These are phyloP conservation scores for Nitzschia sp. DNA, from an alignment of 108 stramenopile genomes.

Conservation along the genomic window DNA sequence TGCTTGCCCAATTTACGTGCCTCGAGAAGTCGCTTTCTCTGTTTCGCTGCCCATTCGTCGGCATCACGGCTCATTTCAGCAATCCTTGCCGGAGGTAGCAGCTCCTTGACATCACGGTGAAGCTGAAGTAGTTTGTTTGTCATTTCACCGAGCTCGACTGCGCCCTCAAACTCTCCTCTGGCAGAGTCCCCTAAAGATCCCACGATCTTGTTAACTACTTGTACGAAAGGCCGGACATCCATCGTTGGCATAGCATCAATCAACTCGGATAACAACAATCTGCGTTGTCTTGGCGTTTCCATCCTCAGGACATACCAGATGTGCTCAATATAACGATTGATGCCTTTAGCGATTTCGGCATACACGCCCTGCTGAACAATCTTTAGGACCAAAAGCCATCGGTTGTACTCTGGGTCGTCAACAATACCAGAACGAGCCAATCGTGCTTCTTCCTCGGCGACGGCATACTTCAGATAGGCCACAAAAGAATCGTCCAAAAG, in stretches of 20 bases:
- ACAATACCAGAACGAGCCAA: constrained; percentile 68
- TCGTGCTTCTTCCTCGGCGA: constrained; percentile 85
- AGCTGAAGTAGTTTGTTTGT: constrained; percentile 84
- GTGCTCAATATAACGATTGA: constrained; percentile 82
- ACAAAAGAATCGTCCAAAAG: constrained; percentile 85
- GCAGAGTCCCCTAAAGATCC: constrained; percentile 75
- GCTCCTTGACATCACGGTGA: constrained; percentile 70
- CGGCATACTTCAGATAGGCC: constrained; percentile 88
- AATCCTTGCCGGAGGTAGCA: constrained; percentile 84
- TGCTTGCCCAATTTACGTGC: constrained; percentile 62
- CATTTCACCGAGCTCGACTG: constrained; percentile 65
- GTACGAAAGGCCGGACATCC: constrained; percentile 88
- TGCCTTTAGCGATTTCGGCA: constrained; percentile 66
- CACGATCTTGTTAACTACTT: constrained; percentile 86
- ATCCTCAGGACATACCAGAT: constrained; percentile 82
- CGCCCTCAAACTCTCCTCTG: constrained; percentile 72
- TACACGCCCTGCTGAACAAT: constrained; percentile 91
- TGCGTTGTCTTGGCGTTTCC: constrained; percentile 77
- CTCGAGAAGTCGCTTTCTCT: constrained; percentile 64
- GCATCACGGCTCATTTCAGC: constrained; percentile 75
- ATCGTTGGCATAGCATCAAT: constrained; percentile 88
- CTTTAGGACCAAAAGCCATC: constrained; percentile 84
- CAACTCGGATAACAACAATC: constrained; percentile 56
- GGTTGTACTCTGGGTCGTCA: constrained; percentile 85
- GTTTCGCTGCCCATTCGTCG: constrained; percentile 84